A percentile compares a stretch with the other conserved stretches of the same genome.
Conservation (phyloP, 352 stramenopile genomes). For the Thraustochytrium striatum region DNA sequence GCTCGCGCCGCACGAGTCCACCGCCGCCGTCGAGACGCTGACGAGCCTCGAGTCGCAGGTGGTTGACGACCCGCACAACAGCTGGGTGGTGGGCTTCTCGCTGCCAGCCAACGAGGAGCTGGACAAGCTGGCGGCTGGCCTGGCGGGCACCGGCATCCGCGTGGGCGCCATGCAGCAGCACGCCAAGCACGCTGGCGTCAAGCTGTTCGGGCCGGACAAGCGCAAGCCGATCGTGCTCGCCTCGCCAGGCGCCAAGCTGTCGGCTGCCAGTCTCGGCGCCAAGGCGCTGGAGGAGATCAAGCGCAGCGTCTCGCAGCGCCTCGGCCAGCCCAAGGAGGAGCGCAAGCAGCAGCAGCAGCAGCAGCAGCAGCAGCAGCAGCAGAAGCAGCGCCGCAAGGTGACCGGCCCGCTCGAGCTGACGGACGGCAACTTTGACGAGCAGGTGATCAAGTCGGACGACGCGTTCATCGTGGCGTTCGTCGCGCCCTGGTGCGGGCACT, state of each 20-base stretch:
- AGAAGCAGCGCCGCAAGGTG: not conserved
- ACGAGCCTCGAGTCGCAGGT: too few species aligned
- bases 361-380: too few species aligned
- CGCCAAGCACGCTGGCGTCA: not conserved
- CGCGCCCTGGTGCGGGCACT: conserved; percentile 89
- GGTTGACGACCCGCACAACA: too few species aligned
- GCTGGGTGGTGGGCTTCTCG: too few species aligned
- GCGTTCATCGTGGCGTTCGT: conserved; percentile 67
- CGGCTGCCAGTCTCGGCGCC: not conserved
- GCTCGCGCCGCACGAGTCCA: too few species aligned
- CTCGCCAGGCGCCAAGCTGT: not conserved
- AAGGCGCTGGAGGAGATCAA: conserved; percentile 9
- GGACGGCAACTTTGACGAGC: conserved; percentile 55
- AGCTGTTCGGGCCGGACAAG: not conserved
- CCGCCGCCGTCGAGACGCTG: too few species aligned
- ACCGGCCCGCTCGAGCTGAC: conserved; percentile 50
- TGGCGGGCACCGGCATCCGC: conserved; percentile 77
- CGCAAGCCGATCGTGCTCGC: not conserved
- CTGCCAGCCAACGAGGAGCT: too few species aligned
- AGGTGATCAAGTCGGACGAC: conserved; percentile 50
- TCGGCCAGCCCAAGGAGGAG: too few species aligned
- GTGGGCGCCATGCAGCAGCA: conserved; percentile 69
- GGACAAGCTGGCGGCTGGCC: conserved; percentile 76
- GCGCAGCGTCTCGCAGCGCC: not conserved
- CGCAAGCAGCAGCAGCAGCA: too few species aligned